A percentile compares a stretch with the other conserved stretches of the same genome.
Evolutionary conservation across 371 early-diverging fungal genomes (phyloP).

Genomic region (Mortierella sp.): DNA sequence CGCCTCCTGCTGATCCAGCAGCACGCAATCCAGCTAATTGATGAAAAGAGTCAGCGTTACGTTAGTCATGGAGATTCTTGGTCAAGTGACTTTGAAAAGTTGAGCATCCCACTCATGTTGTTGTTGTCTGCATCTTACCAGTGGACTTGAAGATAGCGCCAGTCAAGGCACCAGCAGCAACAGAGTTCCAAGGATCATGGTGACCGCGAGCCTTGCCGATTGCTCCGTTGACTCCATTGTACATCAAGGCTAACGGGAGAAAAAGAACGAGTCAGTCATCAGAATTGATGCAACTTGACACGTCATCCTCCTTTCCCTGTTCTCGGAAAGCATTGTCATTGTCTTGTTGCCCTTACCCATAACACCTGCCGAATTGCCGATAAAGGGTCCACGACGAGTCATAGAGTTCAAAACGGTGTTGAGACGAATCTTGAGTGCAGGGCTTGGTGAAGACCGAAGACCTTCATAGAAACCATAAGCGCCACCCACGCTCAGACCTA

Average conservation of each 20-base stretch:
- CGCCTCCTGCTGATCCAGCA: constrained; percentile 65
- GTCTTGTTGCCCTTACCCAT: constrained; percentile 54
- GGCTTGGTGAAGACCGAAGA: constrained; percentile 67
- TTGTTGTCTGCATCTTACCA: constrained; percentile 27
- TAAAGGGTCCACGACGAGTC: constrained; percentile 88
- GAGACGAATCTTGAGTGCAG: constrained; percentile 79
- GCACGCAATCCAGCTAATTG: constrained; percentile 58
- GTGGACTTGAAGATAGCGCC: constrained; percentile 85
- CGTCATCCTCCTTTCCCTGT: no score
- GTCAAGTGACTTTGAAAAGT: no score
- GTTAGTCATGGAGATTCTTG: no score
- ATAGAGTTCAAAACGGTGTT: constrained; percentile 87
- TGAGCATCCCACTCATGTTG: no score
- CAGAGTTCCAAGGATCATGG: constrained; percentile 73
- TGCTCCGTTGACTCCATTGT: constrained; percentile 78
- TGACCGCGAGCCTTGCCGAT: constrained; percentile 72
- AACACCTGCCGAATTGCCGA: constrained; percentile 87
- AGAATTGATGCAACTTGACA: no score
- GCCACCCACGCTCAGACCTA: constrained; percentile 80
- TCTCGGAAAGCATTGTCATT: no score
- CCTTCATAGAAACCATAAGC: constrained; percentile 85
- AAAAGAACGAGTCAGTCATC: no score
- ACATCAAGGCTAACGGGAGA: constrained; percentile 86
- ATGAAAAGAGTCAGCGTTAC: no score
- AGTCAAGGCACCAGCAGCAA: constrained; percentile 80